Conservation (phyloP, 225 moss, liverwort and hornwort genomes). For the Asterella californica region DNA sequence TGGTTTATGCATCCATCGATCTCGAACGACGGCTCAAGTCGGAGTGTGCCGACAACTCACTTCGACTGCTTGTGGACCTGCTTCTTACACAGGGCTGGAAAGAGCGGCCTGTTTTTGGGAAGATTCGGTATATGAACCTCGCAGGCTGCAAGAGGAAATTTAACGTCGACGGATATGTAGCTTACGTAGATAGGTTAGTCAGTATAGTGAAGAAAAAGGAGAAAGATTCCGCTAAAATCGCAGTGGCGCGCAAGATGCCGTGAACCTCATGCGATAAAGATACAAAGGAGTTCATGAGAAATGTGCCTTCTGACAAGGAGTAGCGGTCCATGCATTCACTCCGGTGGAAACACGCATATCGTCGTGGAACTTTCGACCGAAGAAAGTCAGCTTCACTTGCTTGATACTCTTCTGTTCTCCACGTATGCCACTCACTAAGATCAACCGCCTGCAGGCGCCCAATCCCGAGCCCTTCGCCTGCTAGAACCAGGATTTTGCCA, state of each 20-base stretch:
- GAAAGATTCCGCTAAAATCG: constrained; percentile 12
- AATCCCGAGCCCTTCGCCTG: no score
- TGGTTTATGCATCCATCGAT: background rate
- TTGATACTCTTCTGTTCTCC: no score
- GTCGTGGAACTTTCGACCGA: no score
- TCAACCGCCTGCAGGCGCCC: no score
- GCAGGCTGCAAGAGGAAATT: constrained; percentile 96
- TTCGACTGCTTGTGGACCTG: background rate
- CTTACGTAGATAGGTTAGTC: constrained; percentile 50
- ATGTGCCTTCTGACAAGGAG: no score
- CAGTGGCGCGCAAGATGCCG: background rate
- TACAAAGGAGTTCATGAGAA: no score
- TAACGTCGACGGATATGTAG: constrained; percentile 82
- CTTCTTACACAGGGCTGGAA: constrained; percentile 67
- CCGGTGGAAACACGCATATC: no score
- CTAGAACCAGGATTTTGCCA: no score
- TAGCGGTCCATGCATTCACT: no score
- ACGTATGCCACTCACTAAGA: no score
- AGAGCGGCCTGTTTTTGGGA: constrained; percentile 90
- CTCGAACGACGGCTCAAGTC: background rate
- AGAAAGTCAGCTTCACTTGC: no score
- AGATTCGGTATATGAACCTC: constrained; percentile 88
- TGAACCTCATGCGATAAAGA: background rate
- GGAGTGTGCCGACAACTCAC: background rate
- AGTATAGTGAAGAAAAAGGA: constrained; percentile 29